Base-by-base conservation (phyloP, 345 rosid genomes). In the Salix exigua region DNA sequence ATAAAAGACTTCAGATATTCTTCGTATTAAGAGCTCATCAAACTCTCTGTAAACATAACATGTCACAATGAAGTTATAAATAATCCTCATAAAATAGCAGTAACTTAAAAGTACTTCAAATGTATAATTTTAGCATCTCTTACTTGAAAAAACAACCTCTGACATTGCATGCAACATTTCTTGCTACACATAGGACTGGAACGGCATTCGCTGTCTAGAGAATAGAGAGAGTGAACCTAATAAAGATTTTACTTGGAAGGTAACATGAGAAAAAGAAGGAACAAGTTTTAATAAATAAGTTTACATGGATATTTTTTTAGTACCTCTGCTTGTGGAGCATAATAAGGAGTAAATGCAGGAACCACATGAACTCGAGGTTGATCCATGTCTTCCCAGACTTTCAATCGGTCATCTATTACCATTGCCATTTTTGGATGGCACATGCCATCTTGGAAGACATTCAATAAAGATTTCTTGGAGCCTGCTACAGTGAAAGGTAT, bases 401-500 rank as follows among this genome's bases (percentile, higher is more conserved):
- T 96, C 64, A 85, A 81, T 66, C 99, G 97, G 75, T 94, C 98
- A 90, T 96, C 99, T 82, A 96, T 91, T 79, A 96, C 95, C 97
- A 96, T 90, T 69, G 99, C 99, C 99, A 96, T 91, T 85, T 91
- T 94, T 42, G 98, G 99, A 85, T 96, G 97, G 86, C 97, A 94
- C 17, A 83, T 79, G 50, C 98, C 95, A 82, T 90, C 93, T 79
- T 80, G 91, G 82, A 96, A 96, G 66, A 96, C 98, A 81, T 83
- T 92, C 73, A 89, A 84, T 83, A 96, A 83, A 33, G 98, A 94
- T 79, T 96, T 96, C 85, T 81, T 88, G 38, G 92, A 90, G 37
- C 93, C 99, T 96, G 88, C 60, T 42, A 80, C 18, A 77, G 63
- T 58, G 69, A 65, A 77, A 80, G 5, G 6, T 38, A 72, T 69